phyloP scores from a whole-genome alignment of 2,329 filamentous ascomycete species.

The Meredithiella fracta region DNA sequence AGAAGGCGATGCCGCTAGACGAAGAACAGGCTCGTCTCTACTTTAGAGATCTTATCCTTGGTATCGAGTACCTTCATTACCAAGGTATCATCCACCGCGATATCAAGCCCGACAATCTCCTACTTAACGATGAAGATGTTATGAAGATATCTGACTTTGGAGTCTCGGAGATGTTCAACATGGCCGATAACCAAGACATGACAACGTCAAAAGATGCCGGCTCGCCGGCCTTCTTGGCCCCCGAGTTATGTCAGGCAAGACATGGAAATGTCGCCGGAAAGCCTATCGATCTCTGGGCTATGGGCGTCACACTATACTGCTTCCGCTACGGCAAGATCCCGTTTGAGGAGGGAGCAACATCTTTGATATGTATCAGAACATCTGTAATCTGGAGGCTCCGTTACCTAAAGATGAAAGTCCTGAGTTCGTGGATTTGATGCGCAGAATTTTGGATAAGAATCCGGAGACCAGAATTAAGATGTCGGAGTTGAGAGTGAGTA shows the following conservation, averaged over 20 bases:
- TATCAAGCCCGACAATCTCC: slow-evolving; percentile 93
- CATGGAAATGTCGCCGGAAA: slow-evolving; percentile 79
- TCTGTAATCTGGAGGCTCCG: slow-evolving; percentile 51
- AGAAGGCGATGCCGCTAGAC: slow-evolving; percentile 65
- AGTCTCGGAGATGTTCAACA: slow-evolving; percentile 94
- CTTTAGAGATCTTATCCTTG: slow-evolving; percentile 89
- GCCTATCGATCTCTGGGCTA: slow-evolving; percentile 94
- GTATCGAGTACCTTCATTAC: slow-evolving; percentile 90
- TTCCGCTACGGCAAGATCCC: slow-evolving; percentile 77
- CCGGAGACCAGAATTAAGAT: slow-evolving; percentile 70
- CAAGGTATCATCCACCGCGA: slow-evolving; percentile 92
- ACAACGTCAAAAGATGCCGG: slow-evolving; percentile 83
- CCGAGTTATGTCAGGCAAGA: slow-evolving; percentile 73
- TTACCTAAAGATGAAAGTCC: slow-evolving; percentile 48
- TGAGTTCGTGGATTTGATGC: slow-evolving; percentile 59
- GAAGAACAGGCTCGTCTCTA: slow-evolving; percentile 71
- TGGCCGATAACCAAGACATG: slow-evolving; percentile 59
- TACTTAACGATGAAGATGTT: slow-evolving; percentile 73
- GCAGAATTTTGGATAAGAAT: slow-evolving; percentile 64
- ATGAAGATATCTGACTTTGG: slow-evolving; percentile 96
- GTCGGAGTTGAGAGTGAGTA: slow-evolving; percentile 55
- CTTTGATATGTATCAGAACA: slow-evolving; percentile 77
- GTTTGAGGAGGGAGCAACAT: slow-evolving; percentile 56
- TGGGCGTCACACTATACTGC: slow-evolving; percentile 91
- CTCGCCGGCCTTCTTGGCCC: slow-evolving; percentile 85